Percentiles rank a stretch among this genome's conserved stretches.
These are phyloP conservation scores for Oxyria digyna DNA, from an alignment of 148 eudicot genomes.

Conservation along the genomic window DNA sequence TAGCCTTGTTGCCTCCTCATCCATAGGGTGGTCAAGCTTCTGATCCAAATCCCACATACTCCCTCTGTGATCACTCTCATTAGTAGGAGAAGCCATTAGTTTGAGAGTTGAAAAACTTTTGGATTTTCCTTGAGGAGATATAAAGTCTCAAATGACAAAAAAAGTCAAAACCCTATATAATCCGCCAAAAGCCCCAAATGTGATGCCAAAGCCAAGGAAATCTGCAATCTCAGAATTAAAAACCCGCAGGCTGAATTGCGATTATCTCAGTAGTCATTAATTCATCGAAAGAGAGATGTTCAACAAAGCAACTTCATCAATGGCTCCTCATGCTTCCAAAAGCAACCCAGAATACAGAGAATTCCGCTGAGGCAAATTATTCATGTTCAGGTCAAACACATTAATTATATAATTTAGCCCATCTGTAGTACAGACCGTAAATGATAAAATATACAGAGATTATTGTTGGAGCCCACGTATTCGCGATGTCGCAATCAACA, in stretches of 20 bases:
- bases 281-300: too few relatives aligned
- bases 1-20: conserved; percentile 88
- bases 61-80: conserved; percentile 39
- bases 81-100: conserved; percentile 52
- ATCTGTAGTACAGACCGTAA: too few relatives aligned
- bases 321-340: not conserved
- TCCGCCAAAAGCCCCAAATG: not conserved
- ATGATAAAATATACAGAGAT: too few relatives aligned
- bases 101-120: conserved; percentile 30
- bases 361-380: not conserved
- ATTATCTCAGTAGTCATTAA: not conserved
- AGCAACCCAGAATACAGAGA: not conserved
- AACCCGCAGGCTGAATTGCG: not conserved
- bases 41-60: conserved; percentile 98
- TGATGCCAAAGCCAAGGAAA: not conserved
- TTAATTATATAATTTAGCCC: too few relatives aligned
- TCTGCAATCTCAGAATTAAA: not conserved
- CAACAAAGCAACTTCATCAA: not conserved
- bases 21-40: conserved; percentile 97
- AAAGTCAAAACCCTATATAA: not conserved
- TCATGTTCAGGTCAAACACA: not conserved
- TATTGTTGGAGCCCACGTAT: too few relatives aligned
- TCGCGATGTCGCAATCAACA: too few relatives aligned
- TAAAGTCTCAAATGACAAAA: not conserved
- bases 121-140: not conserved